Base-by-base conservation (phyloP, 768 basidiomycete species). In the Filobasidium wieringae region DNA sequence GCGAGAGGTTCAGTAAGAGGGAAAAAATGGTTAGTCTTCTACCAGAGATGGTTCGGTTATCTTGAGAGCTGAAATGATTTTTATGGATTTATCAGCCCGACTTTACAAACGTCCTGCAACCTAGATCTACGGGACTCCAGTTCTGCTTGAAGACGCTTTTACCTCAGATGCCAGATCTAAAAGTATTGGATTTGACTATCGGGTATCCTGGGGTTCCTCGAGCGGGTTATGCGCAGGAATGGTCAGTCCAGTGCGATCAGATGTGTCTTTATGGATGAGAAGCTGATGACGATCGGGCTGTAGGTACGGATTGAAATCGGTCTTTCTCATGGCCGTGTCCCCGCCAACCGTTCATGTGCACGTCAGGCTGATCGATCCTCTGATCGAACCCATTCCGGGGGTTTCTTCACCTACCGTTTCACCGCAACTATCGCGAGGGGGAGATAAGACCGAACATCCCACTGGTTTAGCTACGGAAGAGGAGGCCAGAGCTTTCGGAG, bases 291-390 rank as follows among this genome's bases (percentile, higher is more conserved):
- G n/a, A 34, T 31, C 36, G 39, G 15, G 17, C 36, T 11, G 27
- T 17, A 67, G 63, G 71, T 96, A 93, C 72, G 91, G 88, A 39
- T 76, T 97, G 37, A 82, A 86, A 39, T 91, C 90, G 7, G 84
- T 95, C 60, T 95, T 93, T 74, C 78, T 85, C 57, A 79, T 84
- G 61, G 80, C 86, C 2, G 75, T 88, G 3, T 79, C 91, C 2
- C 91, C 93, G 1, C 93, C 92, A 0, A 76, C 78, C 7, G 79
- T 99, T 34, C 87, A 93, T 74, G 79, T 96, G 66, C 93, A 97
- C 71, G 71, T 97, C 39, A 82, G 88, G 47, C 75, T 85, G 63
- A 88, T 87, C 69, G 77, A 85, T 60, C 85, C 75, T 53, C 11
- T 59, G 51, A n/a, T 40, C 43, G 45, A 64, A 65, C 4, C 83